These are phyloP conservation scores for Ustilago esculenta DNA, from an alignment of 1,284 basidiomycete species.

Conservation along the genomic window DNA sequence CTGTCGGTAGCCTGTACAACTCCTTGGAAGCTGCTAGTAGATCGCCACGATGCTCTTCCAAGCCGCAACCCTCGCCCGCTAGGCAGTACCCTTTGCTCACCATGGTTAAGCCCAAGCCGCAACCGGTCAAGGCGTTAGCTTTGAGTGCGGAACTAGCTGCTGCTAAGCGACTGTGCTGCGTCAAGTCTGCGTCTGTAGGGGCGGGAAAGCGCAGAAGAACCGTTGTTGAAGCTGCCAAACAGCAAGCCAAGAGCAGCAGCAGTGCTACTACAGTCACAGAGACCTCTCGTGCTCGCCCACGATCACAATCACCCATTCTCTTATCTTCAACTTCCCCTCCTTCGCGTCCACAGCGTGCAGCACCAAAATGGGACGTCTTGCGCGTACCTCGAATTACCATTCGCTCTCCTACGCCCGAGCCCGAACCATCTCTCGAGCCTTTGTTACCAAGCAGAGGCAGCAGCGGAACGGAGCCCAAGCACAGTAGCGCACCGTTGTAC, in stretches of 20 bases:
- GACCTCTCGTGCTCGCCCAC: neutral
- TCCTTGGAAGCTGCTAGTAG: conserved; percentile 18
- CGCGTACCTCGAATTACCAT: conserved; percentile 20
- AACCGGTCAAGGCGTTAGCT: conserved; percentile 7
- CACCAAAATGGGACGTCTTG: neutral
- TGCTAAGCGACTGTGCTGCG: conserved; percentile 7
- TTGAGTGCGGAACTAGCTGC: conserved; percentile 15
- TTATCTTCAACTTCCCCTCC: neutral
- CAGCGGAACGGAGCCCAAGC: neutral
- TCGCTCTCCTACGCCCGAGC: conserved; percentile 27
- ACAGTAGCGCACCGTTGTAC: conserved; percentile 5
- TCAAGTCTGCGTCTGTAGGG: conserved; percentile 1
- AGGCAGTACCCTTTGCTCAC: conserved; percentile 11
- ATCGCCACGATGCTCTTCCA: conserved; percentile 31
- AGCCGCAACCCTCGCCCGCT: conserved; percentile 5
- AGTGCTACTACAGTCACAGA: neutral
- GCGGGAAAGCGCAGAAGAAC: conserved; percentile 9
- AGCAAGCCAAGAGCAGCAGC: conserved; percentile 4
- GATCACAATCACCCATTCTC: neutral
- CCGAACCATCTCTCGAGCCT: neutral
- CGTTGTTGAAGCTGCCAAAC: conserved; percentile 10
- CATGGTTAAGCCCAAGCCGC: conserved; percentile 34
- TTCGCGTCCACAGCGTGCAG: neutral
- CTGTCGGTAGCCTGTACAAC: conserved; percentile 21
- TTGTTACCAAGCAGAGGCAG: neutral